These are phyloP conservation scores for Apiotrichum veenhuisii DNA, from an alignment of 1,284 basidiomycete genomes.

Conservation along the genomic window DNA sequence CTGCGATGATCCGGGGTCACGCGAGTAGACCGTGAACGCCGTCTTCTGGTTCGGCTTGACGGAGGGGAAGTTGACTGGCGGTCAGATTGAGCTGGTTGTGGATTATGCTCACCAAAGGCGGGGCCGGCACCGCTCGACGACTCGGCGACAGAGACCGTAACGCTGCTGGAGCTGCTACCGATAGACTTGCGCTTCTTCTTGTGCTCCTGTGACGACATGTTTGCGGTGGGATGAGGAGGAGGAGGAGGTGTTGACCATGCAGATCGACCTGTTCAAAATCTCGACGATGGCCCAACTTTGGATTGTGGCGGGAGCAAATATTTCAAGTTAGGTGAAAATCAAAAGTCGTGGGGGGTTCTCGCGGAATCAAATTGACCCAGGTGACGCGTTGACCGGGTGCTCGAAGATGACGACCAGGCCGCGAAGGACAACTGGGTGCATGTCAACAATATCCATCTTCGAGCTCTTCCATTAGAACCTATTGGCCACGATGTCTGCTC, in stretches of 20 bases:
- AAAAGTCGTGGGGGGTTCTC: background rate
- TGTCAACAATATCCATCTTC: background rate
- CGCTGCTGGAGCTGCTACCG: slow-evolving; percentile 7
- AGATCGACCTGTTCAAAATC: slow-evolving; percentile 1
- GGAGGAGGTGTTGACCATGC: background rate
- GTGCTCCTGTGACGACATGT: slow-evolving; percentile 15
- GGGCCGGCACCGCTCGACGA: slow-evolving; percentile 60
- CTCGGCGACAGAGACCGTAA: slow-evolving; percentile 33
- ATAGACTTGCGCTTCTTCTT: slow-evolving; percentile 40
- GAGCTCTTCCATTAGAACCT: background rate
- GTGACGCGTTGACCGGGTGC: background rate
- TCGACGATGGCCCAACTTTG: background rate
- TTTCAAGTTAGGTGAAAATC: background rate
- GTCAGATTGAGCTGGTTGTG: background rate
- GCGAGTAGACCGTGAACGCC: slow-evolving; percentile 63
- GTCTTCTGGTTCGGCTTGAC: slow-evolving; percentile 60
- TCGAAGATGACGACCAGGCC: background rate
- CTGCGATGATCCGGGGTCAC: slow-evolving; percentile 40
- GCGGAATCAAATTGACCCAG: background rate
- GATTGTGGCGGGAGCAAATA: background rate
- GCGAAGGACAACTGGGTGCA: too few relatives aligned
- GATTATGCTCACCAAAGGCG: slow-evolving; percentile 59
- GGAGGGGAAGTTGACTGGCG: slow-evolving; percentile 70
- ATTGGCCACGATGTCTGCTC: background rate
- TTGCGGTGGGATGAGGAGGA: background rate